A percentile compares a stretch with the other conserved stretches of the same genome.
phyloP scores from a whole-genome alignment of 345 rosid species.

The Litchi chinensis region DNA sequence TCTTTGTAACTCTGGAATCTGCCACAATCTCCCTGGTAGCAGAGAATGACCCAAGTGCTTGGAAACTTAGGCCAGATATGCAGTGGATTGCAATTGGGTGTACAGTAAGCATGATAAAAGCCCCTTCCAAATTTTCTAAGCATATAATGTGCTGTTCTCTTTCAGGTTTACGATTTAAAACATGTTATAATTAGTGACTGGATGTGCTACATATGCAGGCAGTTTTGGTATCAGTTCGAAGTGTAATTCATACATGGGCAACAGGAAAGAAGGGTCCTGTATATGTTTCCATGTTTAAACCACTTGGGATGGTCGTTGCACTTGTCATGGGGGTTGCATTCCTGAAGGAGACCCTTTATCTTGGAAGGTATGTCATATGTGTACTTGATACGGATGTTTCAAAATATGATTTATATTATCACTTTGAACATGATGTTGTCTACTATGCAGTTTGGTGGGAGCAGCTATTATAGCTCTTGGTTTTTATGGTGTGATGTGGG shows the following conservation, averaged over 20 bases:
- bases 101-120: constrained; percentile 23
- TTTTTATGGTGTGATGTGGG: constrained; percentile 44
- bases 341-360: constrained; percentile 39
- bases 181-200: background rate
- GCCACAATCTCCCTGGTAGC: constrained; percentile 18
- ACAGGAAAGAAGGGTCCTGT: constrained; percentile 30
- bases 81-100: constrained; percentile 27
- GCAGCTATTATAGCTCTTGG: constrained; percentile 27
- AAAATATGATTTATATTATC: background rate
- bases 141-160: too few species aligned
- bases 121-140: background rate
- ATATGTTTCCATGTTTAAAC: constrained; percentile 38
- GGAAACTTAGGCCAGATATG: constrained; percentile 25
- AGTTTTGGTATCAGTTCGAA: constrained; percentile 33
- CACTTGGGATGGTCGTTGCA: constrained; percentile 41
- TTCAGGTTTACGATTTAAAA: too few species aligned
- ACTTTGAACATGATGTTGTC: background rate
- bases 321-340: constrained; percentile 32
- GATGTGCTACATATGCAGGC: constrained; percentile 24
- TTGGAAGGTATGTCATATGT: constrained; percentile 36
- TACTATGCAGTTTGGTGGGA: constrained; percentile 30
- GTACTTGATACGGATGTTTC: too few species aligned
- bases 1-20: constrained; percentile 22
- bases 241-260: constrained; percentile 37
- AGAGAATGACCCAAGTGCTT: constrained; percentile 28